Base-by-base conservation (phyloP, 73 alveolate genomes). In the Breviolum minutum region DNA sequence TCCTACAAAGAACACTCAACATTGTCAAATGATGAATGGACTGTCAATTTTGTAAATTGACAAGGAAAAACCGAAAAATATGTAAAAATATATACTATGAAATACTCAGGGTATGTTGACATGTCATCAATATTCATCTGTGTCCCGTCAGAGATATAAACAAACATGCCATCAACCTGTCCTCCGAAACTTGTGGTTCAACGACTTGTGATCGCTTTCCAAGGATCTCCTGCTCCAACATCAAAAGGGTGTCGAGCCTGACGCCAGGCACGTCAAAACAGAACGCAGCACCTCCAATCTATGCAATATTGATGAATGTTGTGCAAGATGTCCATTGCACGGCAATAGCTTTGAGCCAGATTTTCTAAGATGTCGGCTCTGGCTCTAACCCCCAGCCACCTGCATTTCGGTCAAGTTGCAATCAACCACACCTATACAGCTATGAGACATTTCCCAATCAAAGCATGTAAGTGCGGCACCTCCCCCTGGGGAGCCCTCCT, bases 371-470 rank as follows among this genome's bases (percentile, higher is more conserved):
- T n/a, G 12, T 54, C 76, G 22, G 22, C 93, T 84, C 93, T 12
- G 93, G 93, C 74, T 84, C 93, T 60, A 84, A 26, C 22, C 93
- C 93, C 93, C 93, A 84, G 60, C 93, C 93, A 24, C 93, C 93
- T 84, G 71, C 9, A 14, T 10, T 73, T 32, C n/a, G 83, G 32
- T 19, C 32, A 22, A 61, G 60, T 7, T 17, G 27, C 54, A 22
- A 84, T 17, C 30, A 8, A 77, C 1, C 63, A 1, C 22, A 9
- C 7, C 63, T 63, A 13, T 30, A n/a, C 89, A 26, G 32, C 70
- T 5, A 22, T 14, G 26, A 82, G 54, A 40, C 54, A 40, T 40
- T 40, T 40, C 54, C 54, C 54, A 40, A 40, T 40, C 54, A 40
- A 40, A 40, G 54, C 5, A 40, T 40, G 54, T 0, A 40, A 40